Evolutionary conservation across 2,329 filamentous ascomycete genomes (phyloP), one percentile per base, ranked within the genome.

Genomic region (Trichoderma lentiforme): DNA sequence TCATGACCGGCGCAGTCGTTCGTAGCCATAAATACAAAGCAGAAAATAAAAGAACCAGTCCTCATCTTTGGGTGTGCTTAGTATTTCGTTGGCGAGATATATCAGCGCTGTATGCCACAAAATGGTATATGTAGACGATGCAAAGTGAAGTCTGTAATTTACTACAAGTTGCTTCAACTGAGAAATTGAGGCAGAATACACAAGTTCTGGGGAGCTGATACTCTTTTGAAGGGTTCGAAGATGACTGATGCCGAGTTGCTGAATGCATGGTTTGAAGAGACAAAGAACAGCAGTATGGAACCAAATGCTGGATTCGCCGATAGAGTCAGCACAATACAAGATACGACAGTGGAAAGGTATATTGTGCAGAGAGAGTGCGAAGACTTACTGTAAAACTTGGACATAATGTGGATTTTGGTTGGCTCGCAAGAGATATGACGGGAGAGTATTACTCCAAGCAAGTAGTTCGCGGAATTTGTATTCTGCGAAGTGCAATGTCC

Each of bases 51-150:
- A 77, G 14, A 76, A 78, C 78, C 78, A 81, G 11, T 80, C 73
- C 0, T 77, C 73, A 12, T 82, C 77, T 3, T 75, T 70, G 1
- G 74, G 77, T 12, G 77, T 74, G 18, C 76, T 74, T 0, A 83
- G 73, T 14, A 83, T 77, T 4, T 80, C 81, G 39, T 84, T 84
- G 6, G 79, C 76, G 0, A 84, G 76, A 43, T 83, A 83, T 2
- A 81, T 78, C 24, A 84, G 74, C 2, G 80, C 82, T 3, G 77
- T 83, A 63, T 84, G 81, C 82, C 82, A 84, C 3, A 84, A 75
- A 8, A 84, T 78, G 1, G 80, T 80, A 67, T 80, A 82, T 1
- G 77, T 75, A 2, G 82, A 81, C 8, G 77, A 78, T 8, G 74
- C 66, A 57, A 82, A 78, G 3, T 77, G 76, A 21, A 76, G 75